Base-by-base conservation (phyloP, 2,329 filamentous ascomycete genomes). In the Chaetomium sp. region DNA sequence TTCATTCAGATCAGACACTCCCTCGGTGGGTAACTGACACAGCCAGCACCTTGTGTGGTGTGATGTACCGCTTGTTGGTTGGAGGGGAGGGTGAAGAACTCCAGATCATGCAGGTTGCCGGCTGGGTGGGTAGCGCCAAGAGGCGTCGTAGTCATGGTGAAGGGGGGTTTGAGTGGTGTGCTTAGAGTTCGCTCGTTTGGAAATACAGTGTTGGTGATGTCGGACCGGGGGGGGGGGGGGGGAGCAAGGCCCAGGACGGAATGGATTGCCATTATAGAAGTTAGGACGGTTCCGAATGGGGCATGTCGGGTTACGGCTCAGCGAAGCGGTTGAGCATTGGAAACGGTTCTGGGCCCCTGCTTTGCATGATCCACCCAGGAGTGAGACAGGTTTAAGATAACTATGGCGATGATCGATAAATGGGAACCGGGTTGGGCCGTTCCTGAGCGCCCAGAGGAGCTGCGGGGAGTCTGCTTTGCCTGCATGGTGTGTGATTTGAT, bases 301-400 rank as follows among this genome's bases (percentile, higher is more conserved):
- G 23, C 13, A 53, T 31, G 23, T 27, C 25, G 50, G 23, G 50
- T 19, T 53, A 25, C 27, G 23, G 23, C 21, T 53, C 50, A 27
- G 50, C 50, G 21, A 19, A 23, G 9, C 4, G 50, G 38, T n/a
- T 57, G 23, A 38, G 13, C 9, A 25, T 51, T 51, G 49, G 23
- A 25, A 16, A 16, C 33, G 25, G 51, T 21, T 33, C 12, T 54
- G 49, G 49, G 3, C 49, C 10, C 21, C 49, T 27, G 13, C 49
- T 27, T 51, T 51, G 23, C 49, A 27, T 23, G 21, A 51, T 23
- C 16, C 29, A 10, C 12, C 16, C 29, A 55, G n/a, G 55, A 12
- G 12, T 45, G 29, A 55, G 51, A 55, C 29, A 35, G 29, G 51
- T 35, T 29, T 55, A 29, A 33, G 51, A 55, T 53, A n/a, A 16